Evolutionary conservation across 495 filamentous ascomycete genomes (phyloP), one percentile per base, ranked within the genome.

Genomic region (Podospora bellae-mahoneyi): DNA sequence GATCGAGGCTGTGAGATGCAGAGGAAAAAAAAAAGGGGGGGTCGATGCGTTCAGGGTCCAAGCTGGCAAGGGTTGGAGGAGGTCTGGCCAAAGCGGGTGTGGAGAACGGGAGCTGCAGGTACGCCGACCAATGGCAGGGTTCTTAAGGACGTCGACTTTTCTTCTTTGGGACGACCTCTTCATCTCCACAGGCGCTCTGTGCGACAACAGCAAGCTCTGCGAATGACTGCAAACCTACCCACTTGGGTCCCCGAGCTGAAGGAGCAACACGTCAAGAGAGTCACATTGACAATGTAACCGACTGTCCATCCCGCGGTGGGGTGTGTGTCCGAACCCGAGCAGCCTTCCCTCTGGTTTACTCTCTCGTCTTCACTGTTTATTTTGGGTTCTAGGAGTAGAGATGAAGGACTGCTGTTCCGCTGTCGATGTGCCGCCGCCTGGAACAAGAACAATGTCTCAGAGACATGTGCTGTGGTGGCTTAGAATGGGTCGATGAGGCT

Each of bases 401-500:
- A 57, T 57, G 6, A 57, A 13, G 54, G 54, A 18, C 18, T 57
- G 54, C 55, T 58, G 5, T 13, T 19, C 18, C 13, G 55, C 6
- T 26, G 54, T 58, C n/a, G n/a, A 26, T 16, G 55, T 58, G 55
- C 18, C 55, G 15, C 18, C 55, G 7, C 4, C 1, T 26, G 55
- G 55, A 20, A 48, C 39, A 48, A 48, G 9, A 48, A 48, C 9
- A 4, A 19, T 58, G 19, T 58, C 55, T 23, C 55, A 58, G 55
- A 20, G 4, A 26, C n/a, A 58, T 58, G 55, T 58, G 55, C 55
- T 58, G n/a, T 58, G n/a, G 55, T 5, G 55, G 55, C 55, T 19
- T 58, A 26, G n/a, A 58, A 58, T 58, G 19, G 55, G 55, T 20
- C 19, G 55, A 58, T 58, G 55, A 58, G 55, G 23, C n/a, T 58